Percentiles rank a stretch among this genome's conserved stretches.
Conservation (phyloP, 805 yeast genomes). For the Pichia occidentalis region DNA sequence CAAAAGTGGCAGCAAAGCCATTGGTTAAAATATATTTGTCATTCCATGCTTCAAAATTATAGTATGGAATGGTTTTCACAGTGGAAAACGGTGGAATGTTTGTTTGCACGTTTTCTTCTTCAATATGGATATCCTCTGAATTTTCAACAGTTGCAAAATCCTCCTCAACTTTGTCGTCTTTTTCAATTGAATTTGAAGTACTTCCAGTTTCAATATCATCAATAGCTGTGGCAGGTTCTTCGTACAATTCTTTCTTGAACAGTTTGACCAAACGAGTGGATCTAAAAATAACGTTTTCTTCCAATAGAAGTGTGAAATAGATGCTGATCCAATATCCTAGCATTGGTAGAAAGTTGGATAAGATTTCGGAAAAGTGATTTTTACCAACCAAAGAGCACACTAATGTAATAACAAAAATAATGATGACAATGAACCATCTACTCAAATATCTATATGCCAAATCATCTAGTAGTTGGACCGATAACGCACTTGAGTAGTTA, state of each 20-base stretch:
- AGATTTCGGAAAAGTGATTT: conserved; percentile 60
- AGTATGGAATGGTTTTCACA: conserved; percentile 32
- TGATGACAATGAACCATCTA: conserved; percentile 68
- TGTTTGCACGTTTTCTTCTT: not conserved
- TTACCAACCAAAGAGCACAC: conserved; percentile 73
- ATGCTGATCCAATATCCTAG: conserved; percentile 87
- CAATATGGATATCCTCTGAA: not conserved
- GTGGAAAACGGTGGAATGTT: conserved; percentile 17
- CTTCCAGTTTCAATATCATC: not conserved
- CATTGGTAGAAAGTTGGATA: conserved; percentile 84
- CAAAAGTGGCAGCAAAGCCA: conserved; percentile 63
- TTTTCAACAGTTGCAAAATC: not conserved
- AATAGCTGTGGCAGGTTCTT: not conserved
- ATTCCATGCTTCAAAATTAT: conserved; percentile 75
- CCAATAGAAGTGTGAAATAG: conserved; percentile 62
- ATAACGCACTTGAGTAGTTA: conserved; percentile 74
- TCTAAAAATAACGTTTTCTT: conserved; percentile 70
- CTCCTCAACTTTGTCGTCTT: not conserved
- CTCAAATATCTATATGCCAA: conserved; percentile 53
- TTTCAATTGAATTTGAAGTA: conserved; percentile 17
- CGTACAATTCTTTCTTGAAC: conserved; percentile 37
- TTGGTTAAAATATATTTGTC: conserved; percentile 50
- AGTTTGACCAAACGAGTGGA: conserved; percentile 34
- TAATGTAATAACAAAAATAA: conserved; percentile 56
- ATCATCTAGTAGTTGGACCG: conserved; percentile 58